Conservation (phyloP, 2,329 filamentous ascomycete genomes). For the Rutstroemia sp. region DNA sequence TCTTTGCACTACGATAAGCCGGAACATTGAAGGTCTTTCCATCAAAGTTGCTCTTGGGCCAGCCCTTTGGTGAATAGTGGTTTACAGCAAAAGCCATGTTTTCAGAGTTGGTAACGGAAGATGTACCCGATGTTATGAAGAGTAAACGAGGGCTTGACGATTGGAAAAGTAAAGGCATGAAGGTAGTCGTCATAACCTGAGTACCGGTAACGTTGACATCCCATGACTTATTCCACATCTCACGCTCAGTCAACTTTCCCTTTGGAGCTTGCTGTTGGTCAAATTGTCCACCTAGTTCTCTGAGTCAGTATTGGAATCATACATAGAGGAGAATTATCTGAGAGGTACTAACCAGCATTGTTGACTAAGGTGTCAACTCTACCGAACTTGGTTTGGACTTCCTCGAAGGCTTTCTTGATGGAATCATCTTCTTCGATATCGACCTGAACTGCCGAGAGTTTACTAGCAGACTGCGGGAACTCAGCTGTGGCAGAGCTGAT, state of each 20-base stretch:
- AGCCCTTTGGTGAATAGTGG: conserved; percentile 29
- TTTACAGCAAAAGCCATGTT: conserved; percentile 23
- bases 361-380: conserved; percentile 33
- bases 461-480: conserved; percentile 29
- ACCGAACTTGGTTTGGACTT: conserved; percentile 24
- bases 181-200: conserved; percentile 30
- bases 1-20: conserved; percentile 37
- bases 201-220: conserved; percentile 38
- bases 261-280: conserved; percentile 24
- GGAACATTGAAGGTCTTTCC: conserved; percentile 16
- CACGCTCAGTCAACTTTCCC: conserved; percentile 29
- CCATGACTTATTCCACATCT: conserved; percentile 35
- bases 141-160: conserved; percentile 37
- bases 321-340: background rate
- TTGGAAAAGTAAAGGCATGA: conserved; percentile 37
- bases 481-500: conserved; percentile 28
- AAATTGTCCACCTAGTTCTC: conserved; percentile 19
- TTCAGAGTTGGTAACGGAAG: conserved; percentile 29
- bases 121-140: conserved; percentile 40
- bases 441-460: conserved; percentile 23
- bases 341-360: conserved; percentile 23
- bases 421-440: conserved; percentile 30
- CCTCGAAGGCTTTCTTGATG: conserved; percentile 27
- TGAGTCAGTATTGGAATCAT: background rate
- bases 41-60: conserved; percentile 30